Evolutionary conservation across 2,329 filamentous ascomycete genomes (phyloP), one percentile per base, ranked within the genome.

Genomic region (Aspergillus bombycis): DNA sequence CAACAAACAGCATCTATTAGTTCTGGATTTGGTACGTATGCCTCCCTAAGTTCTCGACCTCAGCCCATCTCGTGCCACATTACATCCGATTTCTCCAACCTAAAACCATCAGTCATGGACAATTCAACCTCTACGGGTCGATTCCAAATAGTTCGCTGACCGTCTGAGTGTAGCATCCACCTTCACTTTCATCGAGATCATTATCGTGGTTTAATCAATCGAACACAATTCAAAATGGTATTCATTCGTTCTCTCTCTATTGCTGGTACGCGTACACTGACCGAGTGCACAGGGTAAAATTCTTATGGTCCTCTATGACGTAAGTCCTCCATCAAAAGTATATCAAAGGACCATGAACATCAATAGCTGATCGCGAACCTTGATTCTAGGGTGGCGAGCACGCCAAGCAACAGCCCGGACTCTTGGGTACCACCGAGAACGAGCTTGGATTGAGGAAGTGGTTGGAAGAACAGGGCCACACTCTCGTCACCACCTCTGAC

Each of bases 381-480:
- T 21, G 14, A 38, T n/a, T 38, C 32, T 65, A 89, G 87, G 88
- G 93, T 79, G 87, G 88, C 78, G 84, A 93, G 84, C 93, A 97
- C 85, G 93, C 94, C 83, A 84, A 91, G 82, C 86, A 97, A 77
- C 93, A 96, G 79, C 93, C 94, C 68, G 88, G 87, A 75, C 87
- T 99, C 73, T 89, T 97, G 75, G 95, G 95, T 76, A 97, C 95
- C 68, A 97, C 93, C 56, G 93, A 99, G 87, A 98, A 98, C 81
- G 95, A 99, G 87, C 92, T 99, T 67, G 95, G 95, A 73, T 85
- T 99, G 78, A 89, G 95, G 78, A 94, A 96, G 83, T 99, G 95
- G 94, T 90, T 99, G 72, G 95, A 98, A 86, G 92, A 94, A 67
- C 90, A 96, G 80, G 95, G 95, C 75, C 95, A 99, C 88, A 96